phyloP scores from a whole-genome alignment of 1,284 basidiomycete species.

The Blastosporella zonata region DNA sequence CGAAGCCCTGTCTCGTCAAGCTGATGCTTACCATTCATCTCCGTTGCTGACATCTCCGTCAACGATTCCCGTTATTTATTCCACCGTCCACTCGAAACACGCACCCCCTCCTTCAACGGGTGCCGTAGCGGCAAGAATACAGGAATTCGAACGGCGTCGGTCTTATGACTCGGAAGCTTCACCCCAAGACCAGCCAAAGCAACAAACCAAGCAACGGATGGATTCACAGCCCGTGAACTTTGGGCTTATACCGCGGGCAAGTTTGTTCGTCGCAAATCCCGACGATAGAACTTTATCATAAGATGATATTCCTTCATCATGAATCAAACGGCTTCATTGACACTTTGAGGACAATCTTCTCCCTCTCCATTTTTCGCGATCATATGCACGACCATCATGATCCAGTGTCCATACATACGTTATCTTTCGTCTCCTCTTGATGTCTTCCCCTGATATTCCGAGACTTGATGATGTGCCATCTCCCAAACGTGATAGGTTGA shows the following conservation, averaged over 20 bases:
- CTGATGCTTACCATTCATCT: conserved; percentile 9
- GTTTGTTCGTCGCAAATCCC: conserved; percentile 62
- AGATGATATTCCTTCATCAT: conserved; percentile 26
- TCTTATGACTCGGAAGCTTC: conserved; percentile 32
- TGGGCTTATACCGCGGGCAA: conserved; percentile 49
- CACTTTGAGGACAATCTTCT: neutral
- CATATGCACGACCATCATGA: conserved; percentile 8
- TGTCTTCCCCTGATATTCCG: conserved; percentile 3
- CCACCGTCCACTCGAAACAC: conserved; percentile 11
- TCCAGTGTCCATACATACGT: neutral
- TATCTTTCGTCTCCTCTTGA: neutral
- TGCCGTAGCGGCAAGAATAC: conserved; percentile 37
- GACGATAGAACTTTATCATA: conserved; percentile 36
- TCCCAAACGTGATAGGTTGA: neutral
- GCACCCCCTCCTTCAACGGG: conserved; percentile 17
- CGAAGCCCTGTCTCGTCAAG: conserved; percentile 14
- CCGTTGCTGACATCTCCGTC: conserved; percentile 2
- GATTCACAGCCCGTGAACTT: conserved; percentile 14
- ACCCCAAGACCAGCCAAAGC: conserved; percentile 20
- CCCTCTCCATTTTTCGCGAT: conserved; percentile 3
- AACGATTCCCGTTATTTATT: conserved; percentile 14
- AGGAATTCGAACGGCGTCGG: conserved; percentile 33
- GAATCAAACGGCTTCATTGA: conserved; percentile 6
- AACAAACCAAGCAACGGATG: conserved; percentile 15
- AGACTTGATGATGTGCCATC: neutral